Base-by-base conservation (phyloP, 208 protist species). In the Leishmania martiniquensis region DNA sequence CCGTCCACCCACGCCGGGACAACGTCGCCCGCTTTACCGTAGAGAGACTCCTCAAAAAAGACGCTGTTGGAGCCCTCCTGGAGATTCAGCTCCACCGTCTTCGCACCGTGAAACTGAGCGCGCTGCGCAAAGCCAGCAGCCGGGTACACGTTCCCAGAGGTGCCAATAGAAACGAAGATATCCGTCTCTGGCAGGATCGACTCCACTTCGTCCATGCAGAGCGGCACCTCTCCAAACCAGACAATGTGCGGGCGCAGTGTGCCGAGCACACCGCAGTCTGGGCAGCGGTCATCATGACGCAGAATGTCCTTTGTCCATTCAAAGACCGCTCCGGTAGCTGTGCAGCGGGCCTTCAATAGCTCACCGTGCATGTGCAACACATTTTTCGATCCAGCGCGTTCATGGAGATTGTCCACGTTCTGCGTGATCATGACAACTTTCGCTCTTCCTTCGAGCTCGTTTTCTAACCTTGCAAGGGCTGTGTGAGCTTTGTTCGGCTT, bases 351-450 rank as follows among this genome's bases (percentile, higher is more conserved):
- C 76, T 96, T 93, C 22, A 93, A 75, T 17, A 96, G 83, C 72
- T 93, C 89, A n/a, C 90, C 93, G 52, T 95, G 90, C 90, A 96
- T 96, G 79, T 96, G 93, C 49, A 96, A 29, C 13, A 96, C 91
- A 15, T 75, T 55, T 4, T 52, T 79, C 4, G 89, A 90, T 4
- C 93, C 89, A 5, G 89, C 93, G 1, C 89, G 84, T 76, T 94
- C 90, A 66, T 96, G 93, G 34, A 95, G 78, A 67, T 95, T 81
- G 81, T 96, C 93, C 60, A 95, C 80, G 75, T 95, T 96, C 68
- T 96, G 93, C 17, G 93, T 95, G 9, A 96, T 78, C 13, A 96
- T 20, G 4, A 78, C 68, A 4, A 96, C 89, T 15, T 72, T 73
- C 1, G 72, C 49, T 37, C 62, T 72, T 4, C 81, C 78, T n/a